phyloP scores from a whole-genome alignment of 345 rosid genomes.

The Bruguiera gymnorhiza region DNA sequence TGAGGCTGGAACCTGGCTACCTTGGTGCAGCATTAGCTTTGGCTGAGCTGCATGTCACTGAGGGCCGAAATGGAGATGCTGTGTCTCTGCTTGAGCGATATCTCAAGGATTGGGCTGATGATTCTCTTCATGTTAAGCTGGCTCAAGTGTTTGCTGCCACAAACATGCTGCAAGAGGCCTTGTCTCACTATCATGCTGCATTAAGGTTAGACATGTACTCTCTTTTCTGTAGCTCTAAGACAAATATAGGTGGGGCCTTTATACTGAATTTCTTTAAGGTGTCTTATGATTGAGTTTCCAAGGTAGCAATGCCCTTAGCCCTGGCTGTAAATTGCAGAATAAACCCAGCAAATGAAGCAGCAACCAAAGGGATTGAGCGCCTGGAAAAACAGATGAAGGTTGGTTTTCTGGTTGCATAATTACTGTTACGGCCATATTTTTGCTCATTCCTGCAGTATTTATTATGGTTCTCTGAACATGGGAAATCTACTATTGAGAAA shows the following conservation, averaged over 20 bases:
- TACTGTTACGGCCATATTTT: not conserved
- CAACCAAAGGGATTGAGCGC: conserved; percentile 93
- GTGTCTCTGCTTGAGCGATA: conserved; percentile 89
- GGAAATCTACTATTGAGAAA: too few relatives aligned
- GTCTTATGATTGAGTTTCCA: not conserved
- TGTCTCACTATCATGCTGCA: conserved; percentile 91
- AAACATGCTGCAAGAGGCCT: conserved; percentile 75
- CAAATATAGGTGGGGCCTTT: not conserved
- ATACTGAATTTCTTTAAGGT: not conserved
- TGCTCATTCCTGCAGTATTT: not conserved
- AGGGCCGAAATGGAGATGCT: conserved; percentile 93
- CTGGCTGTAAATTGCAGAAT: conserved; percentile 50
- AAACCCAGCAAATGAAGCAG: conserved; percentile 84
- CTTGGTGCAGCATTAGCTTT: conserved; percentile 96
- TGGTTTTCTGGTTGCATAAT: conserved; percentile 12
- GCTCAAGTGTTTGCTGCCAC: conserved; percentile 95
- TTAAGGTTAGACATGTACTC: conserved; percentile 47
- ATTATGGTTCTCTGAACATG: too few relatives aligned
- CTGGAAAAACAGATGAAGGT: conserved; percentile 99
- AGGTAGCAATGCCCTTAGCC: not conserved
- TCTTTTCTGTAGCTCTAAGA: conserved; percentile 5
- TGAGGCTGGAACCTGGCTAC: conserved; percentile 90
- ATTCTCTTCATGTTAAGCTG: conserved; percentile 91
- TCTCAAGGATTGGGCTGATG: conserved; percentile 98
- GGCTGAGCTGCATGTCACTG: conserved; percentile 87